Evolutionary conservation across 306 rosid genomes (phyloP).

Genomic region (Cucurbita ficifolia): DNA sequence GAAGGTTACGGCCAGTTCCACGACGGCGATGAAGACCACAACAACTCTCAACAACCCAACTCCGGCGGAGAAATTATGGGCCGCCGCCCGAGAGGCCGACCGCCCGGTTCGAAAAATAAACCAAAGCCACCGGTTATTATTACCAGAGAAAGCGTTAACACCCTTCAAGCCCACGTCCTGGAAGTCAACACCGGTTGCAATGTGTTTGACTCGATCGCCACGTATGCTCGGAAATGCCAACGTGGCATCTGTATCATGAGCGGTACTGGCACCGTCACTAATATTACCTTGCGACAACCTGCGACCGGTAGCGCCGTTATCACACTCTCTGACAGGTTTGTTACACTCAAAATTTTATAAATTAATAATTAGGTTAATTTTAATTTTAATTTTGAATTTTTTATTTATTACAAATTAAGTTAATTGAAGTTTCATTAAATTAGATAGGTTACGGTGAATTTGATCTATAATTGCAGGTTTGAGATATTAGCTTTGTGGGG

Average conservation of each 20-base stretch:
- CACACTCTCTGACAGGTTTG: constrained; percentile 47
- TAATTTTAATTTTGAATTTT: neutral
- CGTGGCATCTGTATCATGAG: constrained; percentile 87
- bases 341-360: neutral
- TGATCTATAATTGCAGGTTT: constrained; percentile 12
- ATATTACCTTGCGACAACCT: constrained; percentile 61
- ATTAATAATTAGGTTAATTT: neutral
- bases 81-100: constrained; percentile 74
- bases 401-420: neutral
- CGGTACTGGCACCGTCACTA: constrained; percentile 68
- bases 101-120: constrained; percentile 73
- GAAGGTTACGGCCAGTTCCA: constrained; percentile 18
- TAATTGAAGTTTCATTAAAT: neutral
- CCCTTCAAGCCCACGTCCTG: constrained; percentile 79
- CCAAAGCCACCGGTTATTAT: constrained; percentile 71
- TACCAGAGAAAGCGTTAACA: constrained; percentile 76
- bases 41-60: constrained; percentile 25
- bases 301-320: constrained; percentile 37
- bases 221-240: constrained; percentile 61
- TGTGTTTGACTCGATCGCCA: constrained; percentile 66
- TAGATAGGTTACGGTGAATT: neutral
- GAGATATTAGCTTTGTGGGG: constrained; percentile 76
- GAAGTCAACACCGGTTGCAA: constrained; percentile 75
- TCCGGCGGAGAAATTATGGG: constrained; percentile 32
- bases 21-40: constrained; percentile 18